Conservation (phyloP, 2,329 filamentous ascomycete genomes). For the Ilyonectria destructans region DNA sequence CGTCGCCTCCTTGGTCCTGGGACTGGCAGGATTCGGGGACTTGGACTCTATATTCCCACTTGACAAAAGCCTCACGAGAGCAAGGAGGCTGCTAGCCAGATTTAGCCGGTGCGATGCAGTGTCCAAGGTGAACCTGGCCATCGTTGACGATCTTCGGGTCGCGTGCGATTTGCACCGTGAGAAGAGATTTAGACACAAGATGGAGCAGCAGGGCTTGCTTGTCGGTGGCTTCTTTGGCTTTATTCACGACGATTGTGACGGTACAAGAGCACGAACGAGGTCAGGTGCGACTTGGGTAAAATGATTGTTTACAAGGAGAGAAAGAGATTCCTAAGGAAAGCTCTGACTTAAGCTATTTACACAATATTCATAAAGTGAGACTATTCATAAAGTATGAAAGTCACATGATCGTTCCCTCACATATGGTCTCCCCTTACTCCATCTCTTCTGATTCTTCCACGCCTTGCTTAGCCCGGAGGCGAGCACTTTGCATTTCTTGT, state of each 20-base stretch:
- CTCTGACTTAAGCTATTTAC: too few relatives aligned
- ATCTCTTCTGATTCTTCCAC: too few relatives aligned
- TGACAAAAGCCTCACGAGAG: slow-evolving; percentile 42
- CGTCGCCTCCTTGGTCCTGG: slow-evolving; percentile 60
- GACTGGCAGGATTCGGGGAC: slow-evolving; percentile 62
- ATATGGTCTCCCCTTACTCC: too few relatives aligned
- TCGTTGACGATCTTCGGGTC: slow-evolving; percentile 37
- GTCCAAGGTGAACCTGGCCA: slow-evolving; percentile 37
- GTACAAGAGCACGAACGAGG: too few relatives aligned
- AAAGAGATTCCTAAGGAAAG: too few relatives aligned
- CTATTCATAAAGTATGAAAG: too few relatives aligned
- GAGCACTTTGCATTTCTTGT: too few relatives aligned
- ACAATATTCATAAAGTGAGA: too few relatives aligned
- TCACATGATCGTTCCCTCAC: too few relatives aligned
- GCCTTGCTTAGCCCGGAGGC: too few relatives aligned
- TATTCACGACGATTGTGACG: slow-evolving; percentile 32
- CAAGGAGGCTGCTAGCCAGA: slow-evolving; percentile 42
- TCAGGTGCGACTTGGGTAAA: too few relatives aligned
- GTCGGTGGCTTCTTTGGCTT: slow-evolving; percentile 42
- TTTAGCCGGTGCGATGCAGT: slow-evolving; percentile 40
- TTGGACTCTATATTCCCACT: slow-evolving; percentile 55
- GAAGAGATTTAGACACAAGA: slow-evolving; percentile 31
- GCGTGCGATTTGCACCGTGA: slow-evolving; percentile 43
- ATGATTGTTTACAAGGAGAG: too few relatives aligned
- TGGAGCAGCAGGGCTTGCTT: slow-evolving; percentile 39